Conservation (phyloP, 2,329 filamentous ascomycete genomes). For the Stagonosporopsis rhizophila region DNA sequence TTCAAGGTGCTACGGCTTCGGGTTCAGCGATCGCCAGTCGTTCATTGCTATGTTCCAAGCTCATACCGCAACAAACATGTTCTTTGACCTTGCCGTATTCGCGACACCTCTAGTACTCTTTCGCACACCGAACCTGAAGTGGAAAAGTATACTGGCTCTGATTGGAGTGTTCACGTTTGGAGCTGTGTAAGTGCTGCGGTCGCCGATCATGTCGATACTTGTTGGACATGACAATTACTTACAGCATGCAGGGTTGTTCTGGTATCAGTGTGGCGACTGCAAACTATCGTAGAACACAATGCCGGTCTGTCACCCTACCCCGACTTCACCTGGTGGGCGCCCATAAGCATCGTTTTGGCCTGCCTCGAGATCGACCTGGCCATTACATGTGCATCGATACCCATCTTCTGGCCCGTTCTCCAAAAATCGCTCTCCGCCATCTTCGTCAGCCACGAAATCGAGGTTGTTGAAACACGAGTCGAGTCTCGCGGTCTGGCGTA, state of each 20-base stretch:
- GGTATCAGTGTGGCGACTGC: slow-evolving; percentile 42
- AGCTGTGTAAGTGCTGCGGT: slow-evolving; percentile 30
- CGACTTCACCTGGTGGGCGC: slow-evolving; percentile 44
- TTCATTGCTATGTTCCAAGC: slow-evolving; percentile 38
- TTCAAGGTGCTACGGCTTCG: slow-evolving; percentile 41
- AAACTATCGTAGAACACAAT: slow-evolving; percentile 33
- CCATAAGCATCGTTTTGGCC: slow-evolving; percentile 37
- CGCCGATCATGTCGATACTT: background rate
- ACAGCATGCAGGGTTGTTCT: slow-evolving; percentile 36
- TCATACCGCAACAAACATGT: slow-evolving; percentile 45
- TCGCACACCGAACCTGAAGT: slow-evolving; percentile 32
- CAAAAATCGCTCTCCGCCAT: slow-evolving; percentile 37
- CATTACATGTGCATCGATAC: slow-evolving; percentile 45
- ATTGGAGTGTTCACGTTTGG: slow-evolving; percentile 43
- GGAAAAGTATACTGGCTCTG: slow-evolving; percentile 40
- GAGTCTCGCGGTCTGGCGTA: slow-evolving; percentile 36
- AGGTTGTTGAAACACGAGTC: slow-evolving; percentile 39
- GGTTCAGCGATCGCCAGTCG: slow-evolving; percentile 21
- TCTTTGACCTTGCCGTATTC: slow-evolving; percentile 45
- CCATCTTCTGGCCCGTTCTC: slow-evolving; percentile 47
- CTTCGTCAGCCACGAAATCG: slow-evolving; percentile 45
- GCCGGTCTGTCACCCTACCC: slow-evolving; percentile 42
- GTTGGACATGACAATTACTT: slow-evolving; percentile 6
- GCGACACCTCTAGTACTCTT: slow-evolving; percentile 42
- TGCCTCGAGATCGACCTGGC: slow-evolving; percentile 45